Conservation (phyloP, 805 yeast genomes). For the Ogataea angusta region DNA sequence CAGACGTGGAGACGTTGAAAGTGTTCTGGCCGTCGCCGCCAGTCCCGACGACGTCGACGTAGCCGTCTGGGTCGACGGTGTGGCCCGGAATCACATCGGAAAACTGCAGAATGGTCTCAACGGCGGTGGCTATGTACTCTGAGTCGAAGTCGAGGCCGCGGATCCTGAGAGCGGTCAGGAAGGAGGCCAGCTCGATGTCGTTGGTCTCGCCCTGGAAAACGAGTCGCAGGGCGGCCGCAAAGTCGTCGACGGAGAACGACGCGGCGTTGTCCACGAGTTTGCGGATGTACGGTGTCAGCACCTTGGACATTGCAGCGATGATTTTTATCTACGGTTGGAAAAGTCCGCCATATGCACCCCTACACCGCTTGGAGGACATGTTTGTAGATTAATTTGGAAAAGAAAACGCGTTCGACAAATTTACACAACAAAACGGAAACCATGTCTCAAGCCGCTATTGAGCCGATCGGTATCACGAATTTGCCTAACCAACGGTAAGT, state of each 20-base stretch:
- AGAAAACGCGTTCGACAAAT: conserved; percentile 10
- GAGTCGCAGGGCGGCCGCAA: conserved; percentile 57
- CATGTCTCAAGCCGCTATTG: conserved; percentile 34
- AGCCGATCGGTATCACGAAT: conserved; percentile 67
- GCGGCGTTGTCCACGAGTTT: conserved; percentile 61
- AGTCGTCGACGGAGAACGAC: conserved; percentile 58
- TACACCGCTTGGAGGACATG: conserved; percentile 1
- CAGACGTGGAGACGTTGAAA: conserved; percentile 91
- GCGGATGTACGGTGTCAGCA: conserved; percentile 57
- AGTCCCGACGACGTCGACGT: conserved; percentile 92
- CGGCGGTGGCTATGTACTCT: conserved; percentile 83
- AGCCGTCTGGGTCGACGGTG: conserved; percentile 47
- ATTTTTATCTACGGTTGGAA: not conserved
- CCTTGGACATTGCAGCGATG: conserved; percentile 15
- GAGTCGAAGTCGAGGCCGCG: conserved; percentile 79
- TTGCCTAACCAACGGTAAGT: conserved; percentile 69
- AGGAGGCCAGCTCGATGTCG: conserved; percentile 72
- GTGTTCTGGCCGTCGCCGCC: conserved; percentile 99
- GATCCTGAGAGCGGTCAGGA: conserved; percentile 72
- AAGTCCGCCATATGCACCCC: not conserved
- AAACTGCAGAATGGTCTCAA: conserved; percentile 63
- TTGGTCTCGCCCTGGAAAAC: conserved; percentile 60
- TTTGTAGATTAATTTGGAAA: conserved; percentile 1
- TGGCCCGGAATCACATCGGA: conserved; percentile 52
- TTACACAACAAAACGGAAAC: conserved; percentile 5